phyloP scores from a whole-genome alignment of 495 filamentous ascomycete species.

The Penicillium turbatum region DNA sequence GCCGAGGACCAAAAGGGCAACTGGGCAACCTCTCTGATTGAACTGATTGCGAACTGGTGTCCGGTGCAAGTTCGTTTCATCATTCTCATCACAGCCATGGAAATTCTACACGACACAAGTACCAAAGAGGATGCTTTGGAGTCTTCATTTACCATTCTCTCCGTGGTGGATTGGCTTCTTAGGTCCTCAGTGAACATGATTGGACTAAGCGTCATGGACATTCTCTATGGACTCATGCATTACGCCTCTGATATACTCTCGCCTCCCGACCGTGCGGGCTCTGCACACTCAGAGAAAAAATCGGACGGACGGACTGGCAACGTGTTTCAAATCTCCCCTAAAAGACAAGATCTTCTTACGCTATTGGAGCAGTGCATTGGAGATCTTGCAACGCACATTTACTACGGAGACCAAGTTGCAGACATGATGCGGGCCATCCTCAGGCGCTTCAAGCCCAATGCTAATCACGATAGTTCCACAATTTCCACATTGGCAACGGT shows the following conservation, averaged over 20 bases:
- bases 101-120: conserved; percentile 59
- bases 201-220: conserved; percentile 88
- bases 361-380: conserved; percentile 74
- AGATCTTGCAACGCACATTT: conserved; percentile 84
- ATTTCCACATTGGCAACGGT: conserved; percentile 38
- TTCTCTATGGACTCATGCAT: conserved; percentile 73
- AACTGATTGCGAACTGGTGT: conserved; percentile 73
- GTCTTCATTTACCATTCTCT: conserved; percentile 66
- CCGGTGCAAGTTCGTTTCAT: conserved; percentile 89
- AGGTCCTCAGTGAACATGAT: conserved; percentile 88
- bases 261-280: conserved; percentile 49
- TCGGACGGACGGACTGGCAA: conserved; percentile 4
- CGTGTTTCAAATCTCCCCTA: conserved; percentile 35
- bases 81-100: conserved; percentile 75
- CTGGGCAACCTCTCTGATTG: conserved; percentile 78
- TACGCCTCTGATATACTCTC: conserved; percentile 70
- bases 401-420: conserved; percentile 88
- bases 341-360: conserved; percentile 52
- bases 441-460: conserved; percentile 63
- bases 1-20: conserved; percentile 42
- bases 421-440: conserved; percentile 85
- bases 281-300: conserved; percentile 21
- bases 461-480: conserved; percentile 34
- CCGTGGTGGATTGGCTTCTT: conserved; percentile 73
- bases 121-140: conserved; percentile 62